Percentiles rank a stretch among this genome's conserved stretches.
Conservation (phyloP, 176 grass and related monocot genomes). For the Pontederia paniculata region DNA sequence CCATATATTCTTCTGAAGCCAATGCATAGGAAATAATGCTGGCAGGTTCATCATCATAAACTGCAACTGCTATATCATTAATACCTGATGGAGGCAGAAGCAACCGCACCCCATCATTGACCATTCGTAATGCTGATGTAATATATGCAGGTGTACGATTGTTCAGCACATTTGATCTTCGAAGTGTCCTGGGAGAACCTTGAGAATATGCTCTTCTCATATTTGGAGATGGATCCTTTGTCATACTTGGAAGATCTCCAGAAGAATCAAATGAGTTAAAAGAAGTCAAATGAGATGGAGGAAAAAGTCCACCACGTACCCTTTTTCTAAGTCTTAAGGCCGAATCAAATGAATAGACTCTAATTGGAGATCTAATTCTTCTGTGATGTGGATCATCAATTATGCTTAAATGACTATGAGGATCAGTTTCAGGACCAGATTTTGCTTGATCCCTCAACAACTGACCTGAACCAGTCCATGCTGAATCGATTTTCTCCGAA, state of each 20-base stretch:
- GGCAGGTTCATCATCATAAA: conserved; percentile 88
- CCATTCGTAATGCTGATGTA: conserved; percentile 32
- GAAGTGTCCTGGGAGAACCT: conserved; percentile 43
- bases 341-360: conserved; percentile 82
- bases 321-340: conserved; percentile 42
- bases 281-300: conserved; percentile 36
- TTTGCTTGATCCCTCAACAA: conserved; percentile 26
- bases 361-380: conserved; percentile 41
- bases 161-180: conserved; percentile 46
- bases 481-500: conserved; percentile 84
- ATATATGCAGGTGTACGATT: conserved; percentile 41
- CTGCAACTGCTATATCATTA: conserved; percentile 45
- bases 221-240: conserved; percentile 32
- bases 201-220: conserved; percentile 82
- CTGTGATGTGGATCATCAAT: conserved; percentile 34
- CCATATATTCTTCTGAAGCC: conserved; percentile 53
- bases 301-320: conserved; percentile 30
- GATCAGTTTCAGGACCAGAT: conserved; percentile 26
- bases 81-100: conserved; percentile 49
- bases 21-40: conserved; percentile 77
- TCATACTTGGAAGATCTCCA: conserved; percentile 32
- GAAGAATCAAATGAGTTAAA: conserved; percentile 43
- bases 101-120: conserved; percentile 54
- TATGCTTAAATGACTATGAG: conserved; percentile 28
- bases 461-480: conserved; percentile 68